Percentiles rank a stretch among this genome's conserved stretches.
These are phyloP conservation scores for Magnaporthiopsis incrustans DNA, from an alignment of 2,329 filamentous ascomycete genomes.

Conservation along the genomic window DNA sequence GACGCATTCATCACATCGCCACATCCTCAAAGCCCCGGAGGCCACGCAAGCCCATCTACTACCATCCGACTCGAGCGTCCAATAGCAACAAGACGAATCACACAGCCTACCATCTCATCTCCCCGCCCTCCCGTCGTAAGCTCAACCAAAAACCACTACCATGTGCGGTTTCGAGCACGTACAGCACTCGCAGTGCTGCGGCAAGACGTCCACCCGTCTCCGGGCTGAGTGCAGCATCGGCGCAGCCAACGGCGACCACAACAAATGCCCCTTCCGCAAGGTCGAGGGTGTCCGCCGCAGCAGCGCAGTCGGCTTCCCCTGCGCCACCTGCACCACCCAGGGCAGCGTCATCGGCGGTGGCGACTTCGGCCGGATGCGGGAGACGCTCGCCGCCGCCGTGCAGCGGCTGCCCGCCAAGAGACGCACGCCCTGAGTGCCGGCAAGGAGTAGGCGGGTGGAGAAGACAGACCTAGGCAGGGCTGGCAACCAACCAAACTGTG, in stretches of 20 bases:
- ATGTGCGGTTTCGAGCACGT: constrained; percentile 7
- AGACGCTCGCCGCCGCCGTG: not conserved
- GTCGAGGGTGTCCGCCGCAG: constrained; percentile 1
- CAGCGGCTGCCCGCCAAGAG: not conserved
- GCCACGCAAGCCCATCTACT: not conserved
- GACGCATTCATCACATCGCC: not conserved
- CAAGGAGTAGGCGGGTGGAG: not conserved
- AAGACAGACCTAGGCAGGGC: not conserved
- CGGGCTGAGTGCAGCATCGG: not conserved
- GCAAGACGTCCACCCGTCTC: not conserved
- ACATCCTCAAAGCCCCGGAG: not conserved
- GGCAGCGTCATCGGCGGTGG: not conserved
- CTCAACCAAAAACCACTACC: not conserved
- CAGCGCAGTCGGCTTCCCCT: not conserved
- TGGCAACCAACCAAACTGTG: not conserved
- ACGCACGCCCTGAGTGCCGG: too few relatives aligned
- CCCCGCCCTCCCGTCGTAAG: too few relatives aligned
- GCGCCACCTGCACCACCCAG: not conserved
- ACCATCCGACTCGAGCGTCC: not conserved
- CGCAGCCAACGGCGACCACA: not conserved
- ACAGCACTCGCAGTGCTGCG: constrained; percentile 5
- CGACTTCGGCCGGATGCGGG: not conserved
- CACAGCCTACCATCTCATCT: not conserved
- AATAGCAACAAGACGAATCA: not conserved
- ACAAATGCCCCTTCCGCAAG: constrained; percentile 2